A percentile compares a stretch with the other conserved stretches of the same genome.
Conservation (phyloP, 176 grass and related monocot species). For the Bolboschoenus planiculmis region DNA sequence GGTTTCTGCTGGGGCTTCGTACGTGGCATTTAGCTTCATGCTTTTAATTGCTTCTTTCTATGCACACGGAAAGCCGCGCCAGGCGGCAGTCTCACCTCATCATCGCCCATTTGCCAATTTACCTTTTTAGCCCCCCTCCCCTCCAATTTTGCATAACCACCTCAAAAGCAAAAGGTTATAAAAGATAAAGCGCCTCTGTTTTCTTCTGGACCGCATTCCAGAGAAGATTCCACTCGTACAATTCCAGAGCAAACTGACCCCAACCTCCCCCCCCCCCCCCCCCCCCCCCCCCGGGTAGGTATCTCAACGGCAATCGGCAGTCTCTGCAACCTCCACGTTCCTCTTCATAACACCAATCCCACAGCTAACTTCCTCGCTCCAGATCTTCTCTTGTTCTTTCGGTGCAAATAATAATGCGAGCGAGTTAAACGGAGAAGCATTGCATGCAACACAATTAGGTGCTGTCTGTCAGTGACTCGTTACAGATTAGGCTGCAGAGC, state of each 20-base stretch:
- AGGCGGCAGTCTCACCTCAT: conserved; percentile 17
- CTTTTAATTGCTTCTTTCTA: conserved; percentile 13
- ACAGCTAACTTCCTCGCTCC: conserved; percentile 17
- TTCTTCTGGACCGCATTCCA: background rate
- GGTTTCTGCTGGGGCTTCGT: background rate
- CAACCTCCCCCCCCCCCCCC: too few species aligned
- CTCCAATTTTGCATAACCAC: conserved; percentile 7
- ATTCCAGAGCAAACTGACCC: background rate
- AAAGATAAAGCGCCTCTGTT: background rate
- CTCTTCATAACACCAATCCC: conserved; percentile 47
- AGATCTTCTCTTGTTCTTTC: conserved; percentile 6
- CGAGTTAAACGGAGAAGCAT: background rate
- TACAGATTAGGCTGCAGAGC: background rate
- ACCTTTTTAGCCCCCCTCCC: background rate
- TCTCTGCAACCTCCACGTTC: conserved; percentile 34
- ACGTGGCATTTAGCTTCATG: background rate
- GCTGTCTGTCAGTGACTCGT: background rate
- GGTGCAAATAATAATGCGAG: background rate
- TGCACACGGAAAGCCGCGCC: conserved; percentile 20
- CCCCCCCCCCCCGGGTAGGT: background rate
- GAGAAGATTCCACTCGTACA: background rate
- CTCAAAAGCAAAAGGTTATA: background rate
- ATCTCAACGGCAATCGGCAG: conserved; percentile 14
- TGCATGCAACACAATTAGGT: background rate
- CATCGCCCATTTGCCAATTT: background rate